These are phyloP conservation scores for Sporobolomyces pararoseus DNA, from an alignment of 768 basidiomycete species.

Conservation along the genomic window DNA sequence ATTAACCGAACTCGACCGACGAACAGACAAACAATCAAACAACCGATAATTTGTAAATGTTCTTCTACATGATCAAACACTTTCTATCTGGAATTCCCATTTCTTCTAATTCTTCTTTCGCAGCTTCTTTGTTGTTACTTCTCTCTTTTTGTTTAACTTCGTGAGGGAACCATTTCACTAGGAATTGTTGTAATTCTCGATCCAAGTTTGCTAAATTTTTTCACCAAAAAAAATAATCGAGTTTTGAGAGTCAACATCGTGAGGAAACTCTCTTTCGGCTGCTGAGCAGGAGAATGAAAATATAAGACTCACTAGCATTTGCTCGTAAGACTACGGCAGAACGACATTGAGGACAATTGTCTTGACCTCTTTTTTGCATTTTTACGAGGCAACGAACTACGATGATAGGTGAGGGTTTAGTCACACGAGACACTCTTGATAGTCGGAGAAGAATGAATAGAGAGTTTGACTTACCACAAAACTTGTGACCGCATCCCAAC, in stretches of 20 bases:
- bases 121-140: conserved; percentile 70
- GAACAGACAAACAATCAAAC: too few species aligned
- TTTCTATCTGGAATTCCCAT: conserved; percentile 55
- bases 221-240: too few species aligned
- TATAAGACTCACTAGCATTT: conserved; percentile 58
- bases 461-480: conserved; percentile 46
- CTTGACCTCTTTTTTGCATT: conserved; percentile 76
- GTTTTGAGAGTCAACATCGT: too few species aligned
- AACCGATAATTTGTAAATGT: too few species aligned
- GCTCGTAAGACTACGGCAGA: conserved; percentile 69
- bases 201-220: conserved; percentile 65
- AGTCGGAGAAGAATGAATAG: neutral
- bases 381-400: conserved; percentile 64
- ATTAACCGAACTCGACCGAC: too few species aligned
- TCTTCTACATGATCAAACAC: conserved; percentile 31
- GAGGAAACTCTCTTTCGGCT: too few species aligned
- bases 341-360: conserved; percentile 79
- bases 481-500: conserved; percentile 67
- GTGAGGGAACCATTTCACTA: conserved; percentile 86
- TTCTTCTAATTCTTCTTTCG: conserved; percentile 64
- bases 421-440: neutral
- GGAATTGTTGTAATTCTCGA: conserved; percentile 73
- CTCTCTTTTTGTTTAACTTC: conserved; percentile 66
- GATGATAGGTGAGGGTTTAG: neutral
- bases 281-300: conserved; percentile 17